Base-by-base conservation (phyloP, 202 grass and related monocot species). In the Brachypodium distachyon region DNA sequence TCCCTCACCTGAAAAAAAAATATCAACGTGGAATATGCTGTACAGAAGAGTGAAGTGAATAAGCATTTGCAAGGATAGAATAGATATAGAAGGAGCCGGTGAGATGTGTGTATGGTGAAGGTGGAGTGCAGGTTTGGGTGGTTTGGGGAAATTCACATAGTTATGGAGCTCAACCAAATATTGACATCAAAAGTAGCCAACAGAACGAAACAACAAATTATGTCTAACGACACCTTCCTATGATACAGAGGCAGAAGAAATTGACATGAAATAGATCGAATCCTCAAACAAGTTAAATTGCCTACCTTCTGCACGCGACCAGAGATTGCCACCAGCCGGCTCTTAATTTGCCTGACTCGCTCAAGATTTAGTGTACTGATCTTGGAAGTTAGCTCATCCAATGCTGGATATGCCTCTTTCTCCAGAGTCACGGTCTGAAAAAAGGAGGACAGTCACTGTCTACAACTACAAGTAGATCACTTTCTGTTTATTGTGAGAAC, bases 281-380 rank as follows among this genome's bases (percentile, higher is more conserved):
- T 19, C 4, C 41, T 32, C 26, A 4, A 80, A 79, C 11, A 71
- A 18, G 6, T 62, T 51, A 21, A 71, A 75, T 26, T 49, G 69
- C 72, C 39, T 78, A 95, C 96, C 91, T 98, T 98, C 81, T 98
- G 96, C 21, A 98, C 96, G 46, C 91, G 96, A 32, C 96, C 96
- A 67, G 91, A 95, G 62, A 98, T 90, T 48, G 87, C 91, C 67
- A 98, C 96, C 81, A 98, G 85, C 17, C 91, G 89, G 48, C 96
- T 95, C 85, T 98, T 98, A 77, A 98, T 92, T 89, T 98, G 95
- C 82, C 95, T 92, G 69, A 95, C 95, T 19, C 87, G 77, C 78
- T 98, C 91, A 74, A 98, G 91, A 72, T 98, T 98, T n/a, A 98
- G 73, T 70, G 95, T 98, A 60, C 96, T 95, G 67, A 98, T 95